Evolutionary conservation across 257 asterid species (phyloP), one percentile per base, ranked within the genome.

Genomic region (Leonotis leonurus): DNA sequence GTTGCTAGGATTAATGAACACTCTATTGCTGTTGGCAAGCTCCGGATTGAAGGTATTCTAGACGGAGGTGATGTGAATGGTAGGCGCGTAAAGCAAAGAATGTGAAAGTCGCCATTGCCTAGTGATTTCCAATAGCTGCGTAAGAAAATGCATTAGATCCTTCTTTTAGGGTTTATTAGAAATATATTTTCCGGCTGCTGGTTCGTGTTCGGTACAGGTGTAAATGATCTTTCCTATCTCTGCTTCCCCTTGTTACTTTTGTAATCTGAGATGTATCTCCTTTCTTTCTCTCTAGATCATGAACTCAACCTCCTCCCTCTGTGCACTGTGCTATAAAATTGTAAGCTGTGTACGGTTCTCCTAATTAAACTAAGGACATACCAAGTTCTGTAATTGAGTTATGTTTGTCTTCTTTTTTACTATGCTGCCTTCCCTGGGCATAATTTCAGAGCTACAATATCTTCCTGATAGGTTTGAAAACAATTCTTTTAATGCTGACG

Each of bases 61-160:
- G 97, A 89, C 2, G 95, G 95, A 26, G 74, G 82, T 51, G 99
- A 89, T 70, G 69, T 65, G 65, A 68, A 74, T 36, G 90, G 97
- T n/a, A 78, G 99, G 60, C 96, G 99, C 4, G 99, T 93, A 69
- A 93, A 89, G 72, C 97, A 87, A 67, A 79, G 97, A 65, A 69
- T 81, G 77, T 16, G 27, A 16, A 55, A n/a, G n/a, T n/a, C n/a
- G n/a, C n/a, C n/a, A n/a, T n/a, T n/a, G n/a, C 32, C 35, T 45
- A 33, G 48, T 44, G 14, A 60, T 48, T 30, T 60, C 48, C 29
- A 27, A 56, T 60, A 53, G 37, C 69, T 45, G 77, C 26, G 60
- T 41, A 70, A 44, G 73, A 60, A 37, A 49, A 66, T 73, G 51
- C 71, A 65, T 52, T 76, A 64, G 69, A 64, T 58, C 72, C 67